Evolutionary conservation across 176 grass and related monocot genomes (phyloP), one percentile per base, ranked within the genome.

Genomic region (Elaeis guineensis): DNA sequence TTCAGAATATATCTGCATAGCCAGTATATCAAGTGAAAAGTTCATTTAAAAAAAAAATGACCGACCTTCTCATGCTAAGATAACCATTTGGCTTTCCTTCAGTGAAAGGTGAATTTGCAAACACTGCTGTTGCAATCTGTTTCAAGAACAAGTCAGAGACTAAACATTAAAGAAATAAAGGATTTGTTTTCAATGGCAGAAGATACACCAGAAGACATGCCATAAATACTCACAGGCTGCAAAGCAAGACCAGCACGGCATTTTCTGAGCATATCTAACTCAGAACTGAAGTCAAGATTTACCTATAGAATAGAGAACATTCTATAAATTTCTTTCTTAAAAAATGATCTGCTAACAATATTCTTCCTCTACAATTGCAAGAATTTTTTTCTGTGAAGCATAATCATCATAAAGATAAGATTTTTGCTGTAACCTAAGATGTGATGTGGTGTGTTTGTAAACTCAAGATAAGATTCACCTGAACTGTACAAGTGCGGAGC

Each of bases 251-350:
- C 79, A 60, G 70, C 76, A 21, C 87, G 87, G 50, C 85, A 98
- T 82, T 98, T 98, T 21, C 60, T 92, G 20, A 92, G 85, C 93
- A 98, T 98, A 80, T 98, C 93, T 52, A 77, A 48, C 74, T 98
- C 93, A 22, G 93, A 98, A 83, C 84, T 92, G 74, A 98, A 98
- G 75, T 98, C 93, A 55, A 98, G 93, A 86, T 98, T 98, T 72
- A 98, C 93, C 93, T 98, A 74, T 52, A 59, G 35, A 44, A 44
- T 17, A 19, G 11, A 24, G 62, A 60, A 55, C 72, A 48, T 35
- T 55, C 54, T 2, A 78, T 76, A 24, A 69, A 3, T 61, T 62
- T 69, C 23, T 57, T 30, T 69, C 56, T 59, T 32, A 52, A 23
- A 17, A 25, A 55, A 35, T 26, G 1, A 44, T 44, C 35, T 44